Base-by-base conservation (phyloP, 768 basidiomycete genomes). In the Trametes villosa region DNA sequence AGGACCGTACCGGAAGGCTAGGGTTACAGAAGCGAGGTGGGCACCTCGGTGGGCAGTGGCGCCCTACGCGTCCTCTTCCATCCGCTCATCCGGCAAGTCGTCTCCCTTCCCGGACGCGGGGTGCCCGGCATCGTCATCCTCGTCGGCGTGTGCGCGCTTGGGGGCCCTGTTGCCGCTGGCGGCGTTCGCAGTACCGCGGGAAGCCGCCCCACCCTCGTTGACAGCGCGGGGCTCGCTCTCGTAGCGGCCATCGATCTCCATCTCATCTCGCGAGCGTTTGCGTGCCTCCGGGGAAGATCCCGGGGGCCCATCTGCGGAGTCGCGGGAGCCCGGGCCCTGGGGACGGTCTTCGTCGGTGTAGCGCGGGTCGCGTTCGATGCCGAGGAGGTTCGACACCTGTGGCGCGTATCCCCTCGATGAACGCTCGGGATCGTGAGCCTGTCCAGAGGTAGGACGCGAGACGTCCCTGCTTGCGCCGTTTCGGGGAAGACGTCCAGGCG, bases 251-350 rank as follows among this genome's bases (percentile, higher is more conserved):
- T 86, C 85, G 48, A 82, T 77, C 41, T 89, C 87, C 85, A 87
- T 85, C 54, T 88, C 87, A 50, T 81, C 81, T 60, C 84, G 78
- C 63, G 75, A 78, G 57, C 87, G 80, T 70, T 86, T 88, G 71
- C 84, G 82, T 57, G 76, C 50, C 27, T 65, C 67, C 50, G 29
- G n/a, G 8, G 63, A 62, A 47, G 60, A 65, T 33, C 57, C 52
- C 29, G 57, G 60, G 22, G 63, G 55, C 45, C 54, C 45, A n/a
- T 66, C 65, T 17, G 36, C 42, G 38, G 52, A 54, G 29, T 65
- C 54, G 51, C 62, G 57, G 57, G 62, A 20, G n/a, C 62, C 52
- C 48, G 66, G 53, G 54, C 38, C 57, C 58, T 38, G 52, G 47
- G 56, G 56, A 53, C 66, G 65, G 40, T 65, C 65, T 54, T 63